Conservation (phyloP, 305 asterid genomes). For the Solanum hybrid region DNA sequence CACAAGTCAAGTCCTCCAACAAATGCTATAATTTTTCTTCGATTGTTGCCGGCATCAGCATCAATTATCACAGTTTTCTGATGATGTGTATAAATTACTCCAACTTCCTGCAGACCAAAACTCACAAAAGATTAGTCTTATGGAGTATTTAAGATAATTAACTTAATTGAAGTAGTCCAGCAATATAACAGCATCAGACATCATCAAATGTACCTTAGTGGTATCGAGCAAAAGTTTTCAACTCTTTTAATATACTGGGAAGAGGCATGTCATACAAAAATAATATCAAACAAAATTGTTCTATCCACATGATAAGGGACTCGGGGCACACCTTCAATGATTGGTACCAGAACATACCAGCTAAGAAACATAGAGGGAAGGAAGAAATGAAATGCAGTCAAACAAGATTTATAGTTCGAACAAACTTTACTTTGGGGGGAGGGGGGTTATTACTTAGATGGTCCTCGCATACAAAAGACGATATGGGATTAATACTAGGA, state of each 20-base stretch:
- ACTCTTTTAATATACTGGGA: background rate
- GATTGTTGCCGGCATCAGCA: constrained; percentile 83
- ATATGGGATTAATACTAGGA: background rate
- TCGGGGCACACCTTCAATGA: background rate
- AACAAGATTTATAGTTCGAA: background rate
- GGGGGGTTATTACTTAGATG: background rate
- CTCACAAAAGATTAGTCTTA: background rate
- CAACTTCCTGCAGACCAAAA: constrained; percentile 75
- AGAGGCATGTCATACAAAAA: background rate
- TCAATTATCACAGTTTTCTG: constrained; percentile 94
- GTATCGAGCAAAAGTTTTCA: background rate
- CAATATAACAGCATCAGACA: background rate
- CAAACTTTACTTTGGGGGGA: background rate
- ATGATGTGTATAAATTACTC: constrained; percentile 90
- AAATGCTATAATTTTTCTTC: constrained; percentile 74
- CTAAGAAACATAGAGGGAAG: constrained; percentile 1
- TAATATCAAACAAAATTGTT: background rate
- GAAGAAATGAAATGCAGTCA: background rate
- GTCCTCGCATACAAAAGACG: background rate
- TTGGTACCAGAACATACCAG: background rate
- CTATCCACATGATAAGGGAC: background rate
- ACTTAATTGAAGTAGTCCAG: background rate
- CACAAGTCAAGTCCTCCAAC: constrained; percentile 96
- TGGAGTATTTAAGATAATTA: background rate
- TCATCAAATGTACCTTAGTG: background rate